These are phyloP conservation scores for Noccaea caerulescens DNA, from an alignment of 345 rosid genomes.

Conservation along the genomic window DNA sequence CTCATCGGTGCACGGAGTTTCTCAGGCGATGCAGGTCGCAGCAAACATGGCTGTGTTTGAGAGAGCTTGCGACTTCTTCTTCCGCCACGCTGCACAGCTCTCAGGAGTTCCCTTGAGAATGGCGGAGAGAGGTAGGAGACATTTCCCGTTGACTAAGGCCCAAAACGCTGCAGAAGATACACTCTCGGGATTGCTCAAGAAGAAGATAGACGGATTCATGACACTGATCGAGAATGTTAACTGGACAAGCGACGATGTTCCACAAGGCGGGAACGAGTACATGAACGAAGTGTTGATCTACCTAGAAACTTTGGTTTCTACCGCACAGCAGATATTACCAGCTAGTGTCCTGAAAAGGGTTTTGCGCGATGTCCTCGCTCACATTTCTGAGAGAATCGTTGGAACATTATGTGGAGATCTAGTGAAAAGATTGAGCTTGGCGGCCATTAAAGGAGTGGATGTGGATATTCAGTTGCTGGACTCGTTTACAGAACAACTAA, in stretches of 20 bases:
- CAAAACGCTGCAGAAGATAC: constrained; percentile 91
- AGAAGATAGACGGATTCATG: constrained; percentile 93
- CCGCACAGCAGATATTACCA: constrained; percentile 96
- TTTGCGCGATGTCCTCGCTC: constrained; percentile 75
- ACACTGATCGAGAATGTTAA: constrained; percentile 87
- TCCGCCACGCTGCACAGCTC: constrained; percentile 94
- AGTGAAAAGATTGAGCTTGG: constrained; percentile 79
- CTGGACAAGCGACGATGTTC: constrained; percentile 89
- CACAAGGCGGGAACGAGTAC: constrained; percentile 85
- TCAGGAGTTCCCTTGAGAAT: constrained; percentile 89
- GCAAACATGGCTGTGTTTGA: constrained; percentile 97
- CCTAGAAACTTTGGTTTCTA: constrained; percentile 89
- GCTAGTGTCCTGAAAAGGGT: constrained; percentile 77
- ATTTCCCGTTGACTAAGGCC: constrained; percentile 81
- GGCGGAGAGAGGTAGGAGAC: constrained; percentile 96
- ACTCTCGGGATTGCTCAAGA: constrained; percentile 88
- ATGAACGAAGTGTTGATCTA: constrained; percentile 92
- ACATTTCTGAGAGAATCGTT: constrained; percentile 84
- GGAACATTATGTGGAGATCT: constrained; percentile 69
- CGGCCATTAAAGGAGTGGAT: constrained; percentile 83
- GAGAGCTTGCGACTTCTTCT: constrained; percentile 98
- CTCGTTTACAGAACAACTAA: constrained; percentile 79
- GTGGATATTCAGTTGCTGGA: constrained; percentile 82
- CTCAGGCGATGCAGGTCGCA: constrained; percentile 97
- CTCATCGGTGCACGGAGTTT: constrained; percentile 80